A percentile compares a stretch with the other conserved stretches of the same genome.
phyloP scores from a whole-genome alignment of 2,329 filamentous ascomycete genomes.

The Alternaria rosae region DNA sequence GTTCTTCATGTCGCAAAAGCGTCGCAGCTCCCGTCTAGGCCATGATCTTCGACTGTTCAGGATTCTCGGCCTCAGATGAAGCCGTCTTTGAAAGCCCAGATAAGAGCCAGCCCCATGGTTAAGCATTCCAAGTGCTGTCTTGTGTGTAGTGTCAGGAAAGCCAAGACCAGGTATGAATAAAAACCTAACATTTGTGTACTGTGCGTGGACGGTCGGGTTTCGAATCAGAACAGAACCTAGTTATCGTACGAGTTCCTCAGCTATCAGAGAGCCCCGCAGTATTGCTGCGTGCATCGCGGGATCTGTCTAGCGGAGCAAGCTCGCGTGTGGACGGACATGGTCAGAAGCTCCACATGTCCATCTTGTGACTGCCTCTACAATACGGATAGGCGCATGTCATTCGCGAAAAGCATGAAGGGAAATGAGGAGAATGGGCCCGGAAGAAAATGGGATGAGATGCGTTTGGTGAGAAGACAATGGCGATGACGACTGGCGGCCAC shows the following conservation, averaged over 20 bases:
- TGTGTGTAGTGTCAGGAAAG: neutral
- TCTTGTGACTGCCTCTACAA: neutral
- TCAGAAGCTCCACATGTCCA: neutral
- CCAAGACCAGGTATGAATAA: neutral
- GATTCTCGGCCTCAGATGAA: neutral
- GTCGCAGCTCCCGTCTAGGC: constrained; percentile 18
- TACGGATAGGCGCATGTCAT: neutral
- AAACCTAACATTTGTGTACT: neutral
- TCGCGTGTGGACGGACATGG: neutral
- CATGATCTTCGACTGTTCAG: neutral
- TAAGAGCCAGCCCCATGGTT: neutral
- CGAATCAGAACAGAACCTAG: neutral
- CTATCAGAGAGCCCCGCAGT: neutral
- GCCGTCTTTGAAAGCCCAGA: neutral
- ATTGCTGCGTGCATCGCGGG: neutral
- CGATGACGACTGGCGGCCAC: neutral
- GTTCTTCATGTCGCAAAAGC: constrained; percentile 18
- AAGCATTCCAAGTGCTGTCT: neutral
- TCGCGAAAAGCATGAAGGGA: neutral
- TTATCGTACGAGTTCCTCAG: neutral
- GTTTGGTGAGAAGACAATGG: neutral
- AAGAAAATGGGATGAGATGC: neutral
- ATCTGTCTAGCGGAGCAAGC: neutral
- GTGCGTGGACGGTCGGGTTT: neutral
- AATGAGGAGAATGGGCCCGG: neutral